These are phyloP conservation scores for Candida odintsovae DNA, from an alignment of 805 yeast genomes.

Conservation along the genomic window DNA sequence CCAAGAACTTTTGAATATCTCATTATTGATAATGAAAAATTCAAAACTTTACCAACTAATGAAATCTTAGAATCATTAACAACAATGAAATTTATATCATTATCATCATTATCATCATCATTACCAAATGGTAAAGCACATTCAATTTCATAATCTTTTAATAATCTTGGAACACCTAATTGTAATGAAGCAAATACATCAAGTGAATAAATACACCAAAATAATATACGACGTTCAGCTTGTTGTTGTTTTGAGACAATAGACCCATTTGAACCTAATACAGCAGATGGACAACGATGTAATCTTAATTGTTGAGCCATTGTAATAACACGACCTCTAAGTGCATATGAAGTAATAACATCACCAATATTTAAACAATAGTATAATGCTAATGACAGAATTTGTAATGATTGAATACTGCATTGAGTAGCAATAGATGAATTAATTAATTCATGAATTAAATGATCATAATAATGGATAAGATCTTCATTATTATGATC, in stretches of 20 bases:
- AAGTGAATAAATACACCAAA: constrained; percentile 78
- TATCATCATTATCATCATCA: constrained; percentile 34
- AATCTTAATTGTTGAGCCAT: constrained; percentile 84
- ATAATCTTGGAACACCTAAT: constrained; percentile 75
- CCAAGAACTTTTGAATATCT: constrained; percentile 71
- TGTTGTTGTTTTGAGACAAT: constrained; percentile 64
- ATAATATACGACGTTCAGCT: constrained; percentile 74
- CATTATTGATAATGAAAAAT: constrained; percentile 58
- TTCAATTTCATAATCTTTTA: constrained; percentile 78
- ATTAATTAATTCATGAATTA: constrained; percentile 57
- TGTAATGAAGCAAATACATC: constrained; percentile 72
- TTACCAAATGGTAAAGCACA: constrained; percentile 73
- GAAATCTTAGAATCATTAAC: constrained; percentile 54
- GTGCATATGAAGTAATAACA: constrained; percentile 64
- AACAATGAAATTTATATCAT: constrained; percentile 49
- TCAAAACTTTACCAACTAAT: constrained; percentile 65
- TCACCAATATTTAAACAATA: constrained; percentile 73
- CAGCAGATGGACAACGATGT: constrained; percentile 84
- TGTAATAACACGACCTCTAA: constrained; percentile 68
- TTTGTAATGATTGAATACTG: constrained; percentile 64
- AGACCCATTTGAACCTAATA: constrained; percentile 59
- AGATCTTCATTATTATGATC: constrained; percentile 15
- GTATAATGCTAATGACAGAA: constrained; percentile 59
- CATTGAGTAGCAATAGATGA: constrained; percentile 57
- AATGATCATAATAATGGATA: constrained; percentile 48